Evolutionary conservation across 768 basidiomycete genomes (phyloP), one percentile per base, ranked within the genome.

Genomic region (Pleurotus tuber-regium): DNA sequence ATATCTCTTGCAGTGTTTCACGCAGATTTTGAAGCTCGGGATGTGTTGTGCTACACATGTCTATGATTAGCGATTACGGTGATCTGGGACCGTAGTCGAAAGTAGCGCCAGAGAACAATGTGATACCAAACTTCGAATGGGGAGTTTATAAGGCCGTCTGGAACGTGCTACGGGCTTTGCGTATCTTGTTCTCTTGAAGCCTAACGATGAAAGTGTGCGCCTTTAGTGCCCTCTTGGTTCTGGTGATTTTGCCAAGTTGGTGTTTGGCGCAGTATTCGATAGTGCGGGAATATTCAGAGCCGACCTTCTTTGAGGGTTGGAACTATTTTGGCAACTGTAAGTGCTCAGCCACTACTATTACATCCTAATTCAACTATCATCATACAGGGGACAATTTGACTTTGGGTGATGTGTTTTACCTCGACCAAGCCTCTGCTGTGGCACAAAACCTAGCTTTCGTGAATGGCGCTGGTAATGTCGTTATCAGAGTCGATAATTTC

Each of bases 401-500:
- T 12, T 31, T n/a, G 30, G 78, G 82, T 49, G 70, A 84, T 57
- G 70, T 77, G 31, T 73, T 67, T 54, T 84, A 74, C 72, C 64
- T 83, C 18, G 72, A 75, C 57, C 63, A 69, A 55, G 57, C 64
- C 0, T 64, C 71, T 24, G 79, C 69, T 5, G 52, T 51, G 8
- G 35, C 54, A 10, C 62, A 67, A 53, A 63, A 66, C 1, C 71
- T 90, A 6, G 78, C 80, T 6, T 86, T 78, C 56, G 64, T 86
- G 54, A 82, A 84, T 56, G 57, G 58, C 35, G 73, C 73, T 3
- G 80, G 84, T 4, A 77, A 82, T 52, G 83, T 79, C 4, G 78
- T 92, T 55, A 72, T 92, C 42, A 80, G 75, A 58, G 90, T 92
- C 4, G 89, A 90, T 68, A 86, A 89, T 55, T 71, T 70, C 2